Evolutionary conservation across 2,329 filamentous ascomycete species (phyloP), one percentile per base, ranked within the genome.

Genomic region (Ilyonectria sp.): DNA sequence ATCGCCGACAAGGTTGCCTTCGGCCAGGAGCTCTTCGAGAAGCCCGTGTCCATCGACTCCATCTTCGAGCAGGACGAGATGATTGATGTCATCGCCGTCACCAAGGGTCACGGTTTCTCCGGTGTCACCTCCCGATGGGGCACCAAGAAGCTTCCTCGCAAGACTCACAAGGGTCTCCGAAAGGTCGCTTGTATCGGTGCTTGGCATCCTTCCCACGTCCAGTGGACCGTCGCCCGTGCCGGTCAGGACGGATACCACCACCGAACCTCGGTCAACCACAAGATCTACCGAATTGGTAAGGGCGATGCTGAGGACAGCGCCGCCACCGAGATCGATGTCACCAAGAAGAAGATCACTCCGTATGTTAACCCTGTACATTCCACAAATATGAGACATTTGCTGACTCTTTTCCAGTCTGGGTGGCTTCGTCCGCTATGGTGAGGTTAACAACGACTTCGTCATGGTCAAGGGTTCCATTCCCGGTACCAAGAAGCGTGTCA

Each of bases 131-230:
- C 92, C 86, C 92, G 96, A 88, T 99, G 96, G 96, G 96, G 96
- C 81, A 99, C 96, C 89, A 99, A 98, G 94, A 99, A 98, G 94
- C 94, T 99, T 82, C 96, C 96, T 79, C 94, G 96, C 84, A 99
- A 99, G 94, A 99, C 96, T 72, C 96, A 99, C 93, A 99, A 99
- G 93, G 96, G 96, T 97, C 94, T 99, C 83, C 93, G 96, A 83
- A 99, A 99, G 93, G 95, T 99, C 80, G 96, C 96, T 83, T 99
- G 96, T 97, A 99, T 99, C 86, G 96, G 96, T 93, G 96, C 96
- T 80, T 99, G 96, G 96, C 96, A 99, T 90, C 96, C 96, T 83
- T 94, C 93, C 86, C 96, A 99, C 94, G 96, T 99, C 86, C 96
- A 99, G 90, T 99, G 96, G 96, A 99, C 96, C 85, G 96, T 99